Evolutionary conservation across 352 stramenopile genomes (phyloP), one percentile per base, ranked within the genome.

Genomic region (Phytopythium kandeliae): DNA sequence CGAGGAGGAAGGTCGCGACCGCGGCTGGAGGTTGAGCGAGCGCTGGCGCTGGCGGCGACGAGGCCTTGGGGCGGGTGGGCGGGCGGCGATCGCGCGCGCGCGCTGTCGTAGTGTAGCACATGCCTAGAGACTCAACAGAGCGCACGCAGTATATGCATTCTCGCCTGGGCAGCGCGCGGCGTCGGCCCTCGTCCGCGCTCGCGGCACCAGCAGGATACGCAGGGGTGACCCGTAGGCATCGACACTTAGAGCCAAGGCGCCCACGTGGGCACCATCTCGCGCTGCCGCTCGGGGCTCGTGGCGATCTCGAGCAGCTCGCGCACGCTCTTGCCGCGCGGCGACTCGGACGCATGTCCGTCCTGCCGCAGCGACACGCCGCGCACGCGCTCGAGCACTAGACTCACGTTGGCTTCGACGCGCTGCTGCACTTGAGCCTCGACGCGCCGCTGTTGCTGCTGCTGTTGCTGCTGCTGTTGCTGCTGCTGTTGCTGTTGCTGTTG

Each of bases 181-280:
- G 28, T 10, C 28, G 28, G 28, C 28, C 9, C 28, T 9, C 28
- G 28, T 9, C 28, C 28, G 28, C n/a, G n/a, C n/a, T n/a, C n/a
- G n/a, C 28, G 28, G 4, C 4, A 31, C 28, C 4, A 10, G 28
- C 28, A 31, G 28, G 28, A 4, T 4, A 31, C 9, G 28, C 28
- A 31, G 28, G 28, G 4, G 9, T 31, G 4, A 31, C 28, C 9
- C 31, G 16, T 26, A 13, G 3, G 30, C 24, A 15, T 3, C 28
- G 28, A 12, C 21, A 26, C 38, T 60, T 89, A 95, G 17, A 95
- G 60, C 85, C 85, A 95, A 1, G 85, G 85, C 24, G 67, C 89
- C 85, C 85, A 95, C 31, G 85, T 94, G 24, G 85, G 83, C 48
- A 90, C 89, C 75, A 95, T 94, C 55, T 94, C 79, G 16, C 68